Evolutionary conservation across 352 stramenopile species (phyloP), one percentile per base, ranked within the genome.

Genomic region (Globisporangium cylindrosporum): DNA sequence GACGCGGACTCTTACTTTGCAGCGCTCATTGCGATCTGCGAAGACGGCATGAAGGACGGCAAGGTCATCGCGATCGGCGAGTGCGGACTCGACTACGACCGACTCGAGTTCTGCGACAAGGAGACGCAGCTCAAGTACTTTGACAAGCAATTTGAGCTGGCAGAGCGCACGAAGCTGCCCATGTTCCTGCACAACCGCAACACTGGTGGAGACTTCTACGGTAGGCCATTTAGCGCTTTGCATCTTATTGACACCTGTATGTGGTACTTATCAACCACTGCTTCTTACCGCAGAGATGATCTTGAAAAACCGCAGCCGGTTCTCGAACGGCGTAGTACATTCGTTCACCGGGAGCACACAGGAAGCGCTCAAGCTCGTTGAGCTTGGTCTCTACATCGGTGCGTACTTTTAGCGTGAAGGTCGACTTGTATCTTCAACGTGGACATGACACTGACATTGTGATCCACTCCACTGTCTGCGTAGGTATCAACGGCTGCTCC

Each of bases 121-220:
- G 81, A 88, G 55, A 88, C 86, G 59, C 96, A 99, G 76, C 72
- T 88, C 43, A 86, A 92, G 58, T 97, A 97, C 72, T 98, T 99
- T 79, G 76, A 95, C 68, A 84, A 88, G 55, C 97, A 99, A 66
- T 92, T 99, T 56, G 77, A 97, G 68, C 79, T 99, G 29, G 84
- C 86, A 7, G 80, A 93, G 59, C 46, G 72, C 62, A 91, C 81
- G 18, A 70, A 85, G 49, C 68, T 99, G 63, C 97, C 97, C 24
- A 82, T 99, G 54, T 99, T 99, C 83, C 82, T 99, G 41, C 97
- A 99, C 81, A 98, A 98, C 70, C 88, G 97, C 29, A 98, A 98
- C 69, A 98, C 94, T 6, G 84, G 82, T 34, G 78, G 82, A 14
- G 96, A 99, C 75, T 97, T 99, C 64, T 90, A 90, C 55, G 82